phyloP scores from a whole-genome alignment of 179 eudicot genomes.

The Sideroxylon spinosum region DNA sequence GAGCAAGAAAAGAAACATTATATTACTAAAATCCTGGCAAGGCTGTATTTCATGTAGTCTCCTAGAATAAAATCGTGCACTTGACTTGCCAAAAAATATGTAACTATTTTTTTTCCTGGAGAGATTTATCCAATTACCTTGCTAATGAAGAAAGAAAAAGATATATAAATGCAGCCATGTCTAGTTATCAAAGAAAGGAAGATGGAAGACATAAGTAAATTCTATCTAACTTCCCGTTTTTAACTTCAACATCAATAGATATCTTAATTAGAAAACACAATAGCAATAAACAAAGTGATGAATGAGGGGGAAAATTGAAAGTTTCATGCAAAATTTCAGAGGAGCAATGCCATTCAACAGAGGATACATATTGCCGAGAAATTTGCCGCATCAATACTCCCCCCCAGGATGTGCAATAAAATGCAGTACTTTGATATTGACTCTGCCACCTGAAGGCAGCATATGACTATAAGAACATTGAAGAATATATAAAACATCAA shows the following conservation, averaged over 20 bases:
- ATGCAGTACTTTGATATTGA: constrained; percentile 48
- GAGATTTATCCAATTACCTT: neutral
- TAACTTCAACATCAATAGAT: neutral
- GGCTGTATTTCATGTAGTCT: no score
- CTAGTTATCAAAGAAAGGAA: neutral
- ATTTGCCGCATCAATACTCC: constrained; percentile 48
- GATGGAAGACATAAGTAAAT: neutral
- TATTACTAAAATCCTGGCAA: no score
- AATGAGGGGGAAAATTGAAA: neutral
- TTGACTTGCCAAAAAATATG: no score
- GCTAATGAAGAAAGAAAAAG: neutral
- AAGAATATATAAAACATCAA: neutral
- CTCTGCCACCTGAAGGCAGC: constrained; percentile 44
- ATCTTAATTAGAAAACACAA: neutral
- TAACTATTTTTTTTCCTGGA: no score
- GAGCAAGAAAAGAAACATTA: no score
- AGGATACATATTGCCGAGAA: constrained; percentile 64
- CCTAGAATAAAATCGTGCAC: no score
- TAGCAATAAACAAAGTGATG: neutral
- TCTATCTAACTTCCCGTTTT: neutral
- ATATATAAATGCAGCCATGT: neutral
- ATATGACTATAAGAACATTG: constrained; percentile 17
- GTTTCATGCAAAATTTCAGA: neutral
- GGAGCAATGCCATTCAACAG: neutral
- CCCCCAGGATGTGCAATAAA: constrained; percentile 51